Evolutionary conservation across 768 basidiomycete species (phyloP).

Genomic region (Kockovaella imperatae): DNA sequence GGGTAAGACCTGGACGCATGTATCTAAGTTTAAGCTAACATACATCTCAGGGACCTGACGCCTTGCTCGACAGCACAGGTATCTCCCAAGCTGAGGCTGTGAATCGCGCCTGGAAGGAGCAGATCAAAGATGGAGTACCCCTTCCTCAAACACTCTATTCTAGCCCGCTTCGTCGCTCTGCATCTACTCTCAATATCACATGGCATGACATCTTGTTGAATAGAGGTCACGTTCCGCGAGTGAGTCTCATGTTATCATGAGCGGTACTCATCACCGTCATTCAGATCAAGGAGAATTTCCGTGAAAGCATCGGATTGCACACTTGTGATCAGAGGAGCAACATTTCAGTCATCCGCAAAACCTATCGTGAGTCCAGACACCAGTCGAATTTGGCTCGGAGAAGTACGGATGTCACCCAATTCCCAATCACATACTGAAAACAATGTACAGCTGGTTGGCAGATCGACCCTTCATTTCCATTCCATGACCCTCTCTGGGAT

Average conservation of each 20-base stretch:
- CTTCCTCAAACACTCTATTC: constrained; percentile 30
- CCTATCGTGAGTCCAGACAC: constrained; percentile 9
- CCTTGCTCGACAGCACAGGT: constrained; percentile 24
- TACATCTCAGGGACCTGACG: constrained; percentile 17
- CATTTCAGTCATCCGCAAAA: constrained; percentile 12
- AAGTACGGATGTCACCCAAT: background rate
- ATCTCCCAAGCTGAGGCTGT: constrained; percentile 15
- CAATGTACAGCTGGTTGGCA: constrained; percentile 11
- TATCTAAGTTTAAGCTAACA: background rate
- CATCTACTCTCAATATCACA: constrained; percentile 28
- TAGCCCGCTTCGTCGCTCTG: constrained; percentile 23
- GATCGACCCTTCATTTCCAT: constrained; percentile 29
- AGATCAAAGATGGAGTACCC: constrained; percentile 15
- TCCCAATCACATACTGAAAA: background rate
- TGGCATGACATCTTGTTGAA: constrained; percentile 13
- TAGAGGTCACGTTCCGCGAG: constrained; percentile 1
- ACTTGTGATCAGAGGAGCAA: constrained; percentile 29
- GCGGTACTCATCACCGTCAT: constrained; percentile 10
- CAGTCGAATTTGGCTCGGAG: background rate
- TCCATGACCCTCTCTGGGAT: constrained; percentile 29
- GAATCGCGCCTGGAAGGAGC: constrained; percentile 20
- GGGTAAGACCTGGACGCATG: constrained; percentile 9
- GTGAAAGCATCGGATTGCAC: constrained; percentile 30
- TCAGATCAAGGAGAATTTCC: constrained; percentile 16
- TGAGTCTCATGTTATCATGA: constrained; percentile 12